Percentiles rank a stretch among this genome's conserved stretches.
Conservation (phyloP, 2,329 filamentous ascomycete species). For the Ophiognomonia clavigignenti-juglandacearum region DNA sequence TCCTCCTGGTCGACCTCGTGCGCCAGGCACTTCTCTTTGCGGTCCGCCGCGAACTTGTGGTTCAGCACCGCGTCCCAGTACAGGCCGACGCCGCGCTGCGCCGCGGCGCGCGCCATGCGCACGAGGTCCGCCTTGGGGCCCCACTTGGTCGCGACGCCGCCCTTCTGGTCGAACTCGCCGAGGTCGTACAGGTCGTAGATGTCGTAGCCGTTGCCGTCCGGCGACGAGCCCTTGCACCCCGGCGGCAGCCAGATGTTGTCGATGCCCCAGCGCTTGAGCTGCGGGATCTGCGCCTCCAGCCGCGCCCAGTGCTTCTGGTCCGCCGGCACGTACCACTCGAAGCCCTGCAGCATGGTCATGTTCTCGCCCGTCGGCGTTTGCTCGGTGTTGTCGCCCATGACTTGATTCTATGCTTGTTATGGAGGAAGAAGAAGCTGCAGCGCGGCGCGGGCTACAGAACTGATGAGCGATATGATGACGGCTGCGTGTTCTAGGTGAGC, state of each 20-base stretch:
- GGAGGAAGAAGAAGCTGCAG: too few species aligned
- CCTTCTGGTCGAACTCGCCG: conserved; percentile 73
- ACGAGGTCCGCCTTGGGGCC: conserved; percentile 59
- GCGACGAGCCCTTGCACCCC: conserved; percentile 63
- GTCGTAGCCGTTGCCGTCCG: conserved; percentile 63
- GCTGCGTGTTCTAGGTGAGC: too few species aligned
- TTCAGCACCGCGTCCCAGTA: conserved; percentile 73
- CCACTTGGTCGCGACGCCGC: conserved; percentile 62
- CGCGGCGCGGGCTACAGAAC: too few species aligned
- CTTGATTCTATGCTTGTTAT: too few species aligned
- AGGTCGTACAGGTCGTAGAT: conserved; percentile 66
- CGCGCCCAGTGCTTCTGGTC: conserved; percentile 60
- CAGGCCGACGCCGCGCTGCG: conserved; percentile 52
- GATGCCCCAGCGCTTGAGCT: conserved; percentile 57
- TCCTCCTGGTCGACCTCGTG: conserved; percentile 60
- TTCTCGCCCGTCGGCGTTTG: conserved; percentile 34
- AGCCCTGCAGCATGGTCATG: conserved; percentile 62
- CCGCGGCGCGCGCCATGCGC: conserved; percentile 46
- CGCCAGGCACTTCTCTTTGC: conserved; percentile 56
- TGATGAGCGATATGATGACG: too few species aligned
- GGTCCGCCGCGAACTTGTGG: conserved; percentile 69
- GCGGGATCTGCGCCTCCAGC: conserved; percentile 49
- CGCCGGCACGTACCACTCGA: conserved; percentile 69
- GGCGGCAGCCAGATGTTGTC: conserved; percentile 67
- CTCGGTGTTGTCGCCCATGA: too few species aligned